phyloP scores from a whole-genome alignment of 345 rosid genomes.

The Eucalyptus grandis region DNA sequence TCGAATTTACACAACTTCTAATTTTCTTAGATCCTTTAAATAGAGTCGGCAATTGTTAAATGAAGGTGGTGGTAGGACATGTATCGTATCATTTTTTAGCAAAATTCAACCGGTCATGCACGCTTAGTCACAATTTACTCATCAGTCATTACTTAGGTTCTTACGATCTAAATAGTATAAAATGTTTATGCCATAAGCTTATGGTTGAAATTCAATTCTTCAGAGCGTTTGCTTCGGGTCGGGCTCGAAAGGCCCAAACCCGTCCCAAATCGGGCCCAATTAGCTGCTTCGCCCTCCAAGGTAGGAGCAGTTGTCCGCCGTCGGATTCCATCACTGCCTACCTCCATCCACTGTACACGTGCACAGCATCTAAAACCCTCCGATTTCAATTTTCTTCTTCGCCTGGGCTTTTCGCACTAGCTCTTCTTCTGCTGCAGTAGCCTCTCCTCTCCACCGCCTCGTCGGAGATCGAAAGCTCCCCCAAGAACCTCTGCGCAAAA shows the following conservation, averaged over 20 bases:
- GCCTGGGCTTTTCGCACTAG: not conserved
- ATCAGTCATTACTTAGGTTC: not conserved
- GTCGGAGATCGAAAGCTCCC: not conserved
- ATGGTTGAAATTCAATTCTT: not conserved
- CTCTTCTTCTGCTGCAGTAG: not conserved
- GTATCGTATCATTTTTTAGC: not conserved
- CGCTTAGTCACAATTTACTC: not conserved
- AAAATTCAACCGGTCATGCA: not conserved
- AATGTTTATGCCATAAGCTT: not conserved
- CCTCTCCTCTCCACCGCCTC: not conserved
- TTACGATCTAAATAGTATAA: not conserved
- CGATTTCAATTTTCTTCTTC: not conserved
- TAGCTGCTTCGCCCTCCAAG: not conserved
- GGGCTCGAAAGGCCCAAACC: not conserved
- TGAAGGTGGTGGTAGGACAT: not conserved
- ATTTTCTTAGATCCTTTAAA: not conserved
- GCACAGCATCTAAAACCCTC: not conserved
- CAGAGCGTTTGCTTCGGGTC: not conserved
- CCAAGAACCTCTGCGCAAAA: not conserved
- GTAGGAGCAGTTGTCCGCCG: not conserved
- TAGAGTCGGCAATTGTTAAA: not conserved
- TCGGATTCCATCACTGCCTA: not conserved
- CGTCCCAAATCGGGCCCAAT: not conserved
- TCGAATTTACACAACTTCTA: not conserved
- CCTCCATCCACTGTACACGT: not conserved